These are phyloP conservation scores for Nissolia schottii DNA, from an alignment of 306 rosid genomes.

Conservation along the genomic window DNA sequence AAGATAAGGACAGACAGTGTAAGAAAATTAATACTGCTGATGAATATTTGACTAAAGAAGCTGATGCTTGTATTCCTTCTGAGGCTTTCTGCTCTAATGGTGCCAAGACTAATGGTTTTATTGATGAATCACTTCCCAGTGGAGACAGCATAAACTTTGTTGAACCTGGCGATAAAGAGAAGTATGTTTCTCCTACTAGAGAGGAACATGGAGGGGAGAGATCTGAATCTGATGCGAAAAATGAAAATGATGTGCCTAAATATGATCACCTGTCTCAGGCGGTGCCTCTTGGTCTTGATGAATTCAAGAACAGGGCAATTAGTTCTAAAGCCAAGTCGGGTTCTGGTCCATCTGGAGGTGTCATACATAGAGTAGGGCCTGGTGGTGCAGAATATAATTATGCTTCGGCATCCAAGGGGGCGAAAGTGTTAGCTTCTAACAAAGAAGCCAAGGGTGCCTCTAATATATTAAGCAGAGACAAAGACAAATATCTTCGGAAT, in stretches of 20 bases:
- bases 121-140: slow-evolving; percentile 18
- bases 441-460: slow-evolving; percentile 98
- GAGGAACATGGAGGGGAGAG: slow-evolving; percentile 39
- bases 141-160: slow-evolving; percentile 24
- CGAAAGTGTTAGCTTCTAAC: slow-evolving; percentile 85
- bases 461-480: slow-evolving; percentile 69
- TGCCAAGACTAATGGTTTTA: slow-evolving; percentile 23
- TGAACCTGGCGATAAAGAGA: slow-evolving; percentile 24
- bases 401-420: slow-evolving; percentile 93
- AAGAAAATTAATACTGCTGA: slow-evolving; percentile 23
- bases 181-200: slow-evolving; percentile 11
- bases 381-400: slow-evolving; percentile 86
- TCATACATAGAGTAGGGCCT: slow-evolving; percentile 77
- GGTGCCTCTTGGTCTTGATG: slow-evolving; percentile 82
- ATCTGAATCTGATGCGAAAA: slow-evolving; percentile 32
- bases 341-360: slow-evolving; percentile 44
- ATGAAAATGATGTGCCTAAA: slow-evolving; percentile 46
- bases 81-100: slow-evolving; percentile 24
- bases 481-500: slow-evolving; percentile 88
- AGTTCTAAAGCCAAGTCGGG: slow-evolving; percentile 46
- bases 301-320: slow-evolving; percentile 70
- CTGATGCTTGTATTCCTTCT: slow-evolving; percentile 15
- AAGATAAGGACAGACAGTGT: slow-evolving; percentile 29
- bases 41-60: slow-evolving; percentile 17
- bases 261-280: slow-evolving; percentile 43